Evolutionary conservation across 2,329 filamentous ascomycete genomes (phyloP), one percentile per base, ranked within the genome.

Genomic region (Xylaria sp.): DNA sequence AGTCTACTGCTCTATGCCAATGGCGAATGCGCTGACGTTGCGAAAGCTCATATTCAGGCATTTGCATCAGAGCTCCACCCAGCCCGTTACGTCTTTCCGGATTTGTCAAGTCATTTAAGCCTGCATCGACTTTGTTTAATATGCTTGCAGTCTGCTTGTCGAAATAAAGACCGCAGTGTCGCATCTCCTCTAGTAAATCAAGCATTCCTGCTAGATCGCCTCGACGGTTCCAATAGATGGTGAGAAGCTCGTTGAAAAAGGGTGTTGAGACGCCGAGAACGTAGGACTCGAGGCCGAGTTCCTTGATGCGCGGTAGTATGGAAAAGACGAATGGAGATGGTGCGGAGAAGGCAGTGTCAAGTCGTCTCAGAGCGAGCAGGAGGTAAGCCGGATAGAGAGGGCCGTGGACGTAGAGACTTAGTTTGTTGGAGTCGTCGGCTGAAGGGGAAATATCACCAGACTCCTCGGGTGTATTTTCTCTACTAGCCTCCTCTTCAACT

Each of bases 181-280:
- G 82, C 89, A 92, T 91, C 76, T 92, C 89, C 43, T 83, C 79
- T 4, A 92, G 76, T 1, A 89, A 73, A 3, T 81, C 77, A 52
- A 87, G 75, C 23, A 90, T 83, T 1, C 80, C 80, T 3, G 71
- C 66, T 2, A 86, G 79, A 69, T 92, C 86, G 21, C 85, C 82
- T 65, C 86, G 84, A 11, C 85, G 83, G 35, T 78, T 75, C 86
- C 89, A 92, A 58, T 87, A 79, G 21, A 89, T 82, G 14, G 80
- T 75, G 23, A 92, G 80, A 35, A 92, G 81, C 51, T 86, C 81
- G 71, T 90, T 88, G 79, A 91, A 94, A 43, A 94, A 85, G 0
- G 83, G 79, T 0, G 89, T 90, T 17, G 87, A 88, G 5, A 86
- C 88, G 50, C 90, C 91, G 0, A 94, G 82, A 6, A 92, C 87